These are phyloP conservation scores for Physcomitrium patens DNA, from an alignment of 225 moss, liverwort and hornwort genomes.

Conservation along the genomic window DNA sequence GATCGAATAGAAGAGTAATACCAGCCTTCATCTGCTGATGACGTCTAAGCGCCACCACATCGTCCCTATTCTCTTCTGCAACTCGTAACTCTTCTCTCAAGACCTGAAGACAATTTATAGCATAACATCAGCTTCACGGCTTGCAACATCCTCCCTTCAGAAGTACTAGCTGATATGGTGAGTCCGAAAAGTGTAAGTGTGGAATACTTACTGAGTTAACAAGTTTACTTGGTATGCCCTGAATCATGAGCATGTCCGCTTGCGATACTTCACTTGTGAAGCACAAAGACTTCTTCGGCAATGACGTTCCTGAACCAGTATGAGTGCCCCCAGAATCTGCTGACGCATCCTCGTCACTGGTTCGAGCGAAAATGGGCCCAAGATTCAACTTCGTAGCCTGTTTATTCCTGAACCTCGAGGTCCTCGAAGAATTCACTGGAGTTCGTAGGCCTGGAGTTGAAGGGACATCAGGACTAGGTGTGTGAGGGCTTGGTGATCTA, in stretches of 20 bases:
- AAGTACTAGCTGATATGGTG: too few relatives aligned
- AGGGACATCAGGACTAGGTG: constrained; percentile 42
- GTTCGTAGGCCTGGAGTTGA: constrained; percentile 42
- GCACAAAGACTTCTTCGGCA: constrained; percentile 39
- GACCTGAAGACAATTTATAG: constrained; percentile 35
- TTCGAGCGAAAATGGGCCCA: constrained; percentile 43
- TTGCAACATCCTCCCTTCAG: background rate
- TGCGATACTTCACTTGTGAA: constrained; percentile 54
- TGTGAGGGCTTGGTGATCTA: constrained; percentile 33
- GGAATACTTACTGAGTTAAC: constrained; percentile 69
- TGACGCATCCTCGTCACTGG: constrained; percentile 27
- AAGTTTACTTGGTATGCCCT: constrained; percentile 67
- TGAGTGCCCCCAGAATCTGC: background rate
- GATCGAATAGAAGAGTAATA: constrained; percentile 64
- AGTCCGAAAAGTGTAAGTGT: too few relatives aligned
- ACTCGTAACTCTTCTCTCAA: constrained; percentile 52
- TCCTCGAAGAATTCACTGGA: constrained; percentile 34
- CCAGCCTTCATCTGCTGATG: constrained; percentile 60
- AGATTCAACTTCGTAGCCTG: constrained; percentile 44
- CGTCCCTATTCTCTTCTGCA: constrained; percentile 37
- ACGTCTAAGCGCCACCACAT: constrained; percentile 35
- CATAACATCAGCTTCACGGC: background rate
- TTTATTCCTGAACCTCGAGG: constrained; percentile 42
- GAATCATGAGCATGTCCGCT: constrained; percentile 67
- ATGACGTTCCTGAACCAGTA: constrained; percentile 3